Evolutionary conservation across 257 asterid species (phyloP).

Genomic region (Ajuga chamaepitys): DNA sequence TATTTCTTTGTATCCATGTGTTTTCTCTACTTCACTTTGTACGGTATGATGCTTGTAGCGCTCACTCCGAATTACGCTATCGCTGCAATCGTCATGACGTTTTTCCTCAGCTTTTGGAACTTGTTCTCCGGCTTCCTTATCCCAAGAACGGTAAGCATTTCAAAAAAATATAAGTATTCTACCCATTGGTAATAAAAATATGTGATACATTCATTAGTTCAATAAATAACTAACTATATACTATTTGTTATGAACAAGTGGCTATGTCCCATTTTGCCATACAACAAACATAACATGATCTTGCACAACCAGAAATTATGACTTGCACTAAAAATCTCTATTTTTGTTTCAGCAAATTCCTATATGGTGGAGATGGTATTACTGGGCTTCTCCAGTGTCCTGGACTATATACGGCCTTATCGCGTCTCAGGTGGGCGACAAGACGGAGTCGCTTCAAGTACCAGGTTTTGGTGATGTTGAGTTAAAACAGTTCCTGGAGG

Average conservation of each 20-base stretch:
- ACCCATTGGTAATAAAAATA: too few species aligned
- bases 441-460: conserved; percentile 17
- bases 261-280: too few species aligned
- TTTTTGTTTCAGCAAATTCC: conserved; percentile 52
- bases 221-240: too few species aligned
- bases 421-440: conserved; percentile 68
- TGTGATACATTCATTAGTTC: too few species aligned
- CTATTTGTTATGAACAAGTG: too few species aligned
- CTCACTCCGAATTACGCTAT: conserved; percentile 73
- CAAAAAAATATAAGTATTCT: too few species aligned
- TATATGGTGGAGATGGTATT: conserved; percentile 92
- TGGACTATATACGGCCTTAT: conserved; percentile 86
- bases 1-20: conserved; percentile 71
- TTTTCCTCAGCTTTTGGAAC: conserved; percentile 91
- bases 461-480: conserved; percentile 37
- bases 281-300: too few species aligned
- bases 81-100: conserved; percentile 77
- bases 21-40: conserved; percentile 69
- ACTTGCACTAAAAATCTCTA: neutral
- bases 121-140: conserved; percentile 72
- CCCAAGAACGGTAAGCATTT: conserved; percentile 57
- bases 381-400: conserved; percentile 79
- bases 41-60: conserved; percentile 83
- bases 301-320: neutral
- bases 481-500: conserved; percentile 36